These are phyloP conservation scores for Arthrobotrys sinensis DNA, from an alignment of 2,329 filamentous ascomycete species.

Conservation along the genomic window DNA sequence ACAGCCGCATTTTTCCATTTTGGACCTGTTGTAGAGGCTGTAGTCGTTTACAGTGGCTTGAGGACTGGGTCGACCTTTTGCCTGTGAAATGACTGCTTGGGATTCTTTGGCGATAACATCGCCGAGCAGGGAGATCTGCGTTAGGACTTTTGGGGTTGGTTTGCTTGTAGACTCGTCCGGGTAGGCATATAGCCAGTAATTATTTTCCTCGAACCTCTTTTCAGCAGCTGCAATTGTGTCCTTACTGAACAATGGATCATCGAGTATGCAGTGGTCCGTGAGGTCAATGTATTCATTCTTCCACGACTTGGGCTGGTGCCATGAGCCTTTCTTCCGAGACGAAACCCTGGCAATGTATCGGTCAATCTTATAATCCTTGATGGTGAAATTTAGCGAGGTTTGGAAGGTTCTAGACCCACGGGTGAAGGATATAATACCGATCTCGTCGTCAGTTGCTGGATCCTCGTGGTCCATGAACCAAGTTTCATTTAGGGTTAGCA, in stretches of 20 bases:
- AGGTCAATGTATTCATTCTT: background rate
- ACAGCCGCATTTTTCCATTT: background rate
- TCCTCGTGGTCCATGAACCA: constrained; percentile 5
- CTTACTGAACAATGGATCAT: background rate
- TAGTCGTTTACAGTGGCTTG: background rate
- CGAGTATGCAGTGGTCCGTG: background rate
- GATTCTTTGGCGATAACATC: background rate
- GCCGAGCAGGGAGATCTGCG: too few relatives aligned
- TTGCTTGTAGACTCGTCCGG: too few relatives aligned
- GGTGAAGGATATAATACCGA: background rate
- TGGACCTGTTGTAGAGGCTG: background rate
- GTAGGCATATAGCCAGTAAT: too few relatives aligned
- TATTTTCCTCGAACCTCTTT: background rate
- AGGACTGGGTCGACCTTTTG: background rate
- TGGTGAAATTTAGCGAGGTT: background rate
- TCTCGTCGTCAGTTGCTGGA: background rate
- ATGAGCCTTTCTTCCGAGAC: too few relatives aligned
- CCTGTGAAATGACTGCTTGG: background rate
- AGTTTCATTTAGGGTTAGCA: background rate
- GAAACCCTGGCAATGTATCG: background rate
- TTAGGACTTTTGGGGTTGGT: background rate
- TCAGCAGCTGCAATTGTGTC: background rate
- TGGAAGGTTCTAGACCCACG: background rate
- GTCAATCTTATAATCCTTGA: constrained; percentile 1
- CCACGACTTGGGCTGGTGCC: background rate